Evolutionary conservation across 2,329 filamentous ascomycete species (phyloP).

Genomic region (Phyllosticta capitalensis): DNA sequence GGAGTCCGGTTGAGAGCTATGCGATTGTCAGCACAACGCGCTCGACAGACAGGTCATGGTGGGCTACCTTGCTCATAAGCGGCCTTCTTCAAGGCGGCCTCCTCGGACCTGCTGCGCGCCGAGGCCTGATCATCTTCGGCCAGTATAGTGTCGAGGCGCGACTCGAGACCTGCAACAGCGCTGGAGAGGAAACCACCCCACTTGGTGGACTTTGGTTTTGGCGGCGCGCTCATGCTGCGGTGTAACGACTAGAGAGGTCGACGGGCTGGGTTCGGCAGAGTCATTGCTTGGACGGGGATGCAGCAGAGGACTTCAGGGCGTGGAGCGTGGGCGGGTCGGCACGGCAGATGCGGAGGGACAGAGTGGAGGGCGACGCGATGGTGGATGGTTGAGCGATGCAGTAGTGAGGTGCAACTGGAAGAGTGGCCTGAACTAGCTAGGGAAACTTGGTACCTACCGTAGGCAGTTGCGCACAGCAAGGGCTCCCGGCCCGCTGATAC

Average conservation of each 20-base stretch:
- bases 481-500: not conserved
- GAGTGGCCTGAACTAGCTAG: constrained; percentile 5
- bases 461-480: not conserved
- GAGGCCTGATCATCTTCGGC: constrained; percentile 60
- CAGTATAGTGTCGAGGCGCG: constrained; percentile 81
- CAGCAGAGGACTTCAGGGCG: not conserved
- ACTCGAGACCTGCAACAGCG: constrained; percentile 89
- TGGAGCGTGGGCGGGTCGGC: constrained; percentile 4
- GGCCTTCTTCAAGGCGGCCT: constrained; percentile 25
- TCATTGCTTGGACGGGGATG: constrained; percentile 9
- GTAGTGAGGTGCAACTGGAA: not conserved
- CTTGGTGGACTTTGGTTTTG: constrained; percentile 18
- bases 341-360: constrained; percentile 6
- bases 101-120: constrained; percentile 32
- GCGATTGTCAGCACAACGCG: constrained; percentile 13
- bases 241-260: constrained; percentile 4
- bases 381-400: not conserved
- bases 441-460: not conserved
- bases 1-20: constrained; percentile 51
- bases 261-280: constrained; percentile 9
- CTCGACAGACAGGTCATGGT: not conserved
- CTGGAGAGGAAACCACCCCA: constrained; percentile 62
- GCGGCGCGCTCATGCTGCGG: constrained; percentile 13
- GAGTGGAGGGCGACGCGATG: not conserved
- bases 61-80: constrained; percentile 25